These are phyloP conservation scores for Chenopodium suecicum DNA, from an alignment of 148 eudicot genomes.

Conservation along the genomic window DNA sequence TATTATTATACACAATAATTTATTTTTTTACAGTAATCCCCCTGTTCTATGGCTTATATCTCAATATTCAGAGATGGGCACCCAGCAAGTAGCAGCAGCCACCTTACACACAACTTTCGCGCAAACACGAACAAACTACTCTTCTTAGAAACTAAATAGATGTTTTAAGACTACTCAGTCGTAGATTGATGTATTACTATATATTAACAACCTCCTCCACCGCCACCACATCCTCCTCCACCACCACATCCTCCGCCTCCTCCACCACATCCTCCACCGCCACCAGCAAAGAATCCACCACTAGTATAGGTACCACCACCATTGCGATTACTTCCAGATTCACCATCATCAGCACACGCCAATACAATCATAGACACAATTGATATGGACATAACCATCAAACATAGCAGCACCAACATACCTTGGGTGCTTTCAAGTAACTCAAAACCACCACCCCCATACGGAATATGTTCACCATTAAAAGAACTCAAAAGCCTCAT, in stretches of 20 bases:
- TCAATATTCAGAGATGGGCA: too few species aligned
- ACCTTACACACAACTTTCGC: too few species aligned
- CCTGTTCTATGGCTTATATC: too few species aligned
- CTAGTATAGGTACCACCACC: background rate
- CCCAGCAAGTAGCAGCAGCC: too few species aligned
- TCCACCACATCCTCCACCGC: background rate
- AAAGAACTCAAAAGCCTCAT: constrained; percentile 3
- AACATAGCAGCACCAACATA: constrained; percentile 10
- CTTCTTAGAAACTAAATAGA: too few species aligned
- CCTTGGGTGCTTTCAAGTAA: constrained; percentile 4
- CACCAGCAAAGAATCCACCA: background rate
- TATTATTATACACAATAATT: too few species aligned
- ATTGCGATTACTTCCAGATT: background rate
- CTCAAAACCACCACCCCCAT: background rate
- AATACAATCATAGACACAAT: constrained; percentile 22
- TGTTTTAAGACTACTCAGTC: too few species aligned
- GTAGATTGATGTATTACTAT: too few species aligned
- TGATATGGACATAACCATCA: constrained; percentile 16
- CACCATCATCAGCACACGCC: constrained; percentile 17
- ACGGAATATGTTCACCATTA: background rate
- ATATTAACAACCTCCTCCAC: background rate
- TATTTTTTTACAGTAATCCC: too few species aligned
- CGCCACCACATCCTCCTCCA: background rate
- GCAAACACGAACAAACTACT: too few species aligned
- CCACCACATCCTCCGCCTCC: background rate